phyloP scores from a whole-genome alignment of 331 rosid genomes.

The Arachis monticola region DNA sequence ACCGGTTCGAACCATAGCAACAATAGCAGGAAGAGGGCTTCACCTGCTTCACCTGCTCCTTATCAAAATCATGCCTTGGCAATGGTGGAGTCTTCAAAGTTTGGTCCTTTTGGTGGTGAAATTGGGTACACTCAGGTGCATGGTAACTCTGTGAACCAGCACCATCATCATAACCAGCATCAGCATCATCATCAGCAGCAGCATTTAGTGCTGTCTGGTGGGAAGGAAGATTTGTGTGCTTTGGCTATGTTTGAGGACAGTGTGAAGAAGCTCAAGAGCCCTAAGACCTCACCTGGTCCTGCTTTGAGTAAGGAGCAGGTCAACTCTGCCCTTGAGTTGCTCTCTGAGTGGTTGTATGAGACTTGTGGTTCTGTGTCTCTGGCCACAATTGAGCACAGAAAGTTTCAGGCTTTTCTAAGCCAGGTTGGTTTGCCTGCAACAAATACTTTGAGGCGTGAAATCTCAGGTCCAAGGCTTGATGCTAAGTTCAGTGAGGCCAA shows the following conservation, averaged over 20 bases:
- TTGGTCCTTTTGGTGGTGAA: conserved; percentile 40
- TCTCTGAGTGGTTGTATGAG: conserved; percentile 91
- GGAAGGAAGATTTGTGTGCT: conserved; percentile 84
- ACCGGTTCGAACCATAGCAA: conserved; percentile 54
- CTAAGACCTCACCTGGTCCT: conserved; percentile 65
- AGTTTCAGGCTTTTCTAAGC: conserved; percentile 73
- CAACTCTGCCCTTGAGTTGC: conserved; percentile 76
- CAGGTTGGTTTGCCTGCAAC: conserved; percentile 82
- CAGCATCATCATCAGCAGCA: conserved; percentile 39
- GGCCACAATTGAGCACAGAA: conserved; percentile 73
- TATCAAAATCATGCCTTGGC: conserved; percentile 71
- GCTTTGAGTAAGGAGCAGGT: conserved; percentile 74
- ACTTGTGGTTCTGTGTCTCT: conserved; percentile 86
- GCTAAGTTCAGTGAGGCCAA: conserved; percentile 72
- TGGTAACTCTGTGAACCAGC: conserved; percentile 41
- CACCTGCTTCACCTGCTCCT: conserved; percentile 52
- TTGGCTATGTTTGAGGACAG: conserved; percentile 90
- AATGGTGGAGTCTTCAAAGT: conserved; percentile 66
- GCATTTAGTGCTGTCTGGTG: conserved; percentile 84
- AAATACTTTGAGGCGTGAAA: conserved; percentile 52
- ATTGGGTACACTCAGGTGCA: conserved; percentile 56
- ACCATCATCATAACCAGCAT: conserved; percentile 15
- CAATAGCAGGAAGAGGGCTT: conserved; percentile 57
- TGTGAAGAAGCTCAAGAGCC: conserved; percentile 86
- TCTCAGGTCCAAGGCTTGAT: conserved; percentile 82